Conservation (phyloP, 1,284 basidiomycete species). For the Leccinum solheimii region DNA sequence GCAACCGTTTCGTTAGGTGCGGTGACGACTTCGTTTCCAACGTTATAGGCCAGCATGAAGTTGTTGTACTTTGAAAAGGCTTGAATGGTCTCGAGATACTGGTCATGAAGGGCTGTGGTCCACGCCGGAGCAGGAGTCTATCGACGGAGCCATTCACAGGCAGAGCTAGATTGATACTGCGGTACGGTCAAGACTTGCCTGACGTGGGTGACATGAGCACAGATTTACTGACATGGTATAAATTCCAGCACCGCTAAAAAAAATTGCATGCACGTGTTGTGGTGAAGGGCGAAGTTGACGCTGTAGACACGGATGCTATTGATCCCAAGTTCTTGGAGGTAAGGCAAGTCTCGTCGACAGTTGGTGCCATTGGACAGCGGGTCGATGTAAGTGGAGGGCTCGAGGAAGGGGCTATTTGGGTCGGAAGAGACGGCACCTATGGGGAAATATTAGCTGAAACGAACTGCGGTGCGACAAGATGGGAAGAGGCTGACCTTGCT, state of each 20-base stretch:
- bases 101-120: slow-evolving; percentile 80
- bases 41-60: slow-evolving; percentile 72
- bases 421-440: slow-evolving; percentile 48
- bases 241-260: slow-evolving; percentile 77
- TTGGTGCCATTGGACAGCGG: slow-evolving; percentile 67
- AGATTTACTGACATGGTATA: slow-evolving; percentile 72
- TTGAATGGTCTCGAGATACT: slow-evolving; percentile 79
- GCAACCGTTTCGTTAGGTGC: slow-evolving; percentile 58
- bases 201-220: not conserved
- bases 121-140: slow-evolving; percentile 65
- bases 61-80: slow-evolving; percentile 83
- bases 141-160: slow-evolving; percentile 88
- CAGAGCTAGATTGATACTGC: slow-evolving; percentile 79
- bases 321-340: slow-evolving; percentile 65
- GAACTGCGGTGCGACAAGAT: not conserved
- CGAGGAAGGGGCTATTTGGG: slow-evolving; percentile 71
- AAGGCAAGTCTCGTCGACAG: slow-evolving; percentile 80
- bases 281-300: slow-evolving; percentile 79
- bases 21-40: slow-evolving; percentile 88
- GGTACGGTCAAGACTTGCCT: slow-evolving; percentile 8
- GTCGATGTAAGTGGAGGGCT: slow-evolving; percentile 76
- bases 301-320: slow-evolving; percentile 84
- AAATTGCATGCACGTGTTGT: slow-evolving; percentile 80
- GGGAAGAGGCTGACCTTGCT: slow-evolving; percentile 57
- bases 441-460: slow-evolving; percentile 2